Evolutionary conservation across 345 rosid species (phyloP), one percentile per base, ranked within the genome.

Genomic region (Linum lewisii): DNA sequence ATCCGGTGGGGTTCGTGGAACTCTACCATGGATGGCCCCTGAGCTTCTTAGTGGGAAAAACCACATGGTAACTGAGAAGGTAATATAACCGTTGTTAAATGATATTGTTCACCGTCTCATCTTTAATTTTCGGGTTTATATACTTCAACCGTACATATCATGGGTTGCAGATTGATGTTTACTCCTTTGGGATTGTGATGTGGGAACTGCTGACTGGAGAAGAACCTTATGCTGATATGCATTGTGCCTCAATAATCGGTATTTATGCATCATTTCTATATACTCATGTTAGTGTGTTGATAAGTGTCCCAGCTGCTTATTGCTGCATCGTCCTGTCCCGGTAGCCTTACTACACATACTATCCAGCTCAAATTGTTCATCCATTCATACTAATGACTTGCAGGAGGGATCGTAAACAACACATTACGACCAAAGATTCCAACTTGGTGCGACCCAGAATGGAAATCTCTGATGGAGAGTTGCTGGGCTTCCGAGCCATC

Each of bases 1-100:
- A 32, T 93, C 99, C 0, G 99, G 99, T 60, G 99, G 99, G 74
- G 95, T 93, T 62, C 97, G 99, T 36, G 99, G 99, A 62, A 93
- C 99, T 59, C 73, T 93, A 61, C 99, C 99, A 29, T 93, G 99
- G 99, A 93, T 93, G 97, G 99, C 99, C 58, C 99, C 99, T 57
- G 99, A 93, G 82, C 97, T 93, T 59, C 75, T 93, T 65, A 93
- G 99, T 66, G 97, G 97, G 53, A 93, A 93, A 85, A 87, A 86
- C 67, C 82, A 85, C 66, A 93, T 93, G 99, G 97, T 93, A 45
- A 75, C 99, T 24, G 99, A 93, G 66, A 89, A 93, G 99, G 99
- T 93, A 74, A 57, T 25, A 58, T 56, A 57, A 22, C 51, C 26
- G 6, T 29, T 21, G 3, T 29, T 24, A 44, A 22, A 38, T 32